A percentile compares a stretch with the other conserved stretches of the same genome.
Conservation (phyloP, 768 basidiomycete species). For the Mycena latifolia region DNA sequence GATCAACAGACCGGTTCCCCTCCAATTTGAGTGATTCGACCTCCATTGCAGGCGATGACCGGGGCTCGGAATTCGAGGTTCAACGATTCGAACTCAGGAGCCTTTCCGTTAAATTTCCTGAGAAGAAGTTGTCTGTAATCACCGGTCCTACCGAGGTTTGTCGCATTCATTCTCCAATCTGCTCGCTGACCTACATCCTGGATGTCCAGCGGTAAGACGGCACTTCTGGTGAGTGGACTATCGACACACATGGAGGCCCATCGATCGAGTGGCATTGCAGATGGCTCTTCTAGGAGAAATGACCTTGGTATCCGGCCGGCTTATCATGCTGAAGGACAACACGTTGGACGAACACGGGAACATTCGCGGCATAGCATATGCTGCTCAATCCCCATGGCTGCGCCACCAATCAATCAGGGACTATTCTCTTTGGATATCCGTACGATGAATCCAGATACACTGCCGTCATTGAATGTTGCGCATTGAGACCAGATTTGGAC, state of each 20-base stretch:
- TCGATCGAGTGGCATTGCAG: conserved; percentile 42
- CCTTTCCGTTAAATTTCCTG: conserved; percentile 77
- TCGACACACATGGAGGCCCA: neutral
- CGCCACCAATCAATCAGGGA: conserved; percentile 70
- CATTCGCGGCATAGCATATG: conserved; percentile 76
- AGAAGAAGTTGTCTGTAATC: conserved; percentile 69
- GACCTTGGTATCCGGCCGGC: conserved; percentile 61
- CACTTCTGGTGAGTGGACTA: conserved; percentile 65
- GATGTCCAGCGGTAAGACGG: conserved; percentile 78
- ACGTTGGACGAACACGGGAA: conserved; percentile 71
- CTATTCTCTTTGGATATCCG: conserved; percentile 80
- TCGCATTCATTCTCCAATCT: too few relatives aligned
- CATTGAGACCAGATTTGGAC: conserved; percentile 82
- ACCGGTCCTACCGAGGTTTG: conserved; percentile 72
- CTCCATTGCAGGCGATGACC: neutral
- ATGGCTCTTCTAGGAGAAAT: conserved; percentile 82
- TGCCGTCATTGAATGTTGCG: conserved; percentile 85
- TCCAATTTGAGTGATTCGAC: too few relatives aligned
- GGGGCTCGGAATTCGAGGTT: conserved; percentile 43
- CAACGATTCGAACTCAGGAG: conserved; percentile 76
- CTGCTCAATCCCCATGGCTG: conserved; percentile 80
- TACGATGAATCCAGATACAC: conserved; percentile 81
- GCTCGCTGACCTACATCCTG: too few relatives aligned
- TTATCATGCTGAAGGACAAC: conserved; percentile 77
- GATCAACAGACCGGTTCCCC: too few relatives aligned